Evolutionary conservation across 2,329 filamentous ascomycete species (phyloP), one percentile per base, ranked within the genome.

Genomic region (Aspergillus japonicus): DNA sequence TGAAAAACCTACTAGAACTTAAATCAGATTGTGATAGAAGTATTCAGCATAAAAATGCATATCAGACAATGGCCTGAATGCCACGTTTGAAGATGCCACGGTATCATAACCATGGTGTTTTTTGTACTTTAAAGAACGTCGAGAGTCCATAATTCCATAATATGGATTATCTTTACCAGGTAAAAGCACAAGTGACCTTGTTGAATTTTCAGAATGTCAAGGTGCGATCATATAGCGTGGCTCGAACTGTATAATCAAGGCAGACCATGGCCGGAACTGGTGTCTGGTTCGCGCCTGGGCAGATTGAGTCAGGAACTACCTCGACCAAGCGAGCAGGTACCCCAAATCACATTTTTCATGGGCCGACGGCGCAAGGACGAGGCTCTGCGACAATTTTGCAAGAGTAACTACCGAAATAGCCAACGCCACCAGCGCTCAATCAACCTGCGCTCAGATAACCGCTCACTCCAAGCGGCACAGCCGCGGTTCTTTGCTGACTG

Each of bases 401-500:
- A 19, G 16, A 42, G 52, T 29, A 55, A 42, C 42, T 55, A 55
- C 19, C 39, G 52, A 44, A 26, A n/a, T 14, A 16, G 48, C 39
- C 52, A 48, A 26, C 31, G 31, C 31, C 31, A 33, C 31, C 31
- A 33, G 31, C 33, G 24, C 29, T 23, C 24, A 26, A 55, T 55
- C n/a, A 55, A 48, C 24, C 24, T 55, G 5, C 52, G 39, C 52
- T 55, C 39, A n/a, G 52, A 55, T 48, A 54, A 42, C 19, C 33
- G 31, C n/a, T 47, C 35, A 21, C 35, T 54, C 8, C 19, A 55
- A 23, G 29, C 33, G 39, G 23, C 26, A 47, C 42, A 42, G 12
- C 52, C 52, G n/a, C 35, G 52, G 35, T 48, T 55, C 24, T 55
- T 55, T 14, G 52, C 52, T 16, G 52, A 55, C 33, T 55, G 23